A percentile compares a stretch with the other conserved stretches of the same genome.
These are phyloP conservation scores for Wickerhamomyces sp. DNA, from an alignment of 1,139 yeast genomes.

Conservation along the genomic window DNA sequence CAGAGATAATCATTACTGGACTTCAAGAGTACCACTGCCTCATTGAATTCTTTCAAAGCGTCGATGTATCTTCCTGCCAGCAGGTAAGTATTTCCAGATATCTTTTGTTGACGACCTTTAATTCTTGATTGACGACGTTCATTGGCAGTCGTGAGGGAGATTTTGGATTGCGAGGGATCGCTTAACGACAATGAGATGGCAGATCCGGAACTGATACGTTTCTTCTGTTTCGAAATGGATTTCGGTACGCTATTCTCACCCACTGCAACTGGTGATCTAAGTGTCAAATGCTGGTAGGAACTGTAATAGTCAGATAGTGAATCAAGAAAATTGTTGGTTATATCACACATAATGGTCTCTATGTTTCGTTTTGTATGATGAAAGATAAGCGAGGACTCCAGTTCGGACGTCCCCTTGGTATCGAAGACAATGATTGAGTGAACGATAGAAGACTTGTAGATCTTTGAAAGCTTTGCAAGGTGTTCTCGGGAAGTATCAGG, in stretches of 20 bases:
- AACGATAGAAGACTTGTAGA: constrained; percentile 56
- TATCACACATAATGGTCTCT: constrained; percentile 70
- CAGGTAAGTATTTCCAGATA: constrained; percentile 69
- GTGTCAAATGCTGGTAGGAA: constrained; percentile 64
- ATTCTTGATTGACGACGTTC: constrained; percentile 51
- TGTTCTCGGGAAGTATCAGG: constrained; percentile 28
- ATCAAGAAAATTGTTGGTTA: constrained; percentile 57
- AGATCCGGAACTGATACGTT: constrained; percentile 22
- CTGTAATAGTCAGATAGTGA: constrained; percentile 66
- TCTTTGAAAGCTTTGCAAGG: constrained; percentile 33
- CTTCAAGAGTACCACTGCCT: constrained; percentile 57
- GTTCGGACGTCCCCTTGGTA: constrained; percentile 3
- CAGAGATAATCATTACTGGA: constrained; percentile 73
- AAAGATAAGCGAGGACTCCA: constrained; percentile 14
- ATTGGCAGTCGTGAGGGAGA: constrained; percentile 29
- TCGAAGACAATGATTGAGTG: constrained; percentile 61
- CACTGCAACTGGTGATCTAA: constrained; percentile 67
- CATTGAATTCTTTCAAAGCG: constrained; percentile 68
- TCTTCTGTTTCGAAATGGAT: constrained; percentile 12
- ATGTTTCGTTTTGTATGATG: constrained; percentile 26
- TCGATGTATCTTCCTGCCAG: constrained; percentile 74
- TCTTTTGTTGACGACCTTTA: constrained; percentile 70
- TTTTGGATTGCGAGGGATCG: constrained; percentile 24
- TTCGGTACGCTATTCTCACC: constrained; percentile 25
- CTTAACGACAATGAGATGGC: constrained; percentile 20